Percentiles rank a stretch among this genome's conserved stretches.
phyloP scores from a whole-genome alignment of 495 filamentous ascomycete genomes.

The Penicillium cinerascens region DNA sequence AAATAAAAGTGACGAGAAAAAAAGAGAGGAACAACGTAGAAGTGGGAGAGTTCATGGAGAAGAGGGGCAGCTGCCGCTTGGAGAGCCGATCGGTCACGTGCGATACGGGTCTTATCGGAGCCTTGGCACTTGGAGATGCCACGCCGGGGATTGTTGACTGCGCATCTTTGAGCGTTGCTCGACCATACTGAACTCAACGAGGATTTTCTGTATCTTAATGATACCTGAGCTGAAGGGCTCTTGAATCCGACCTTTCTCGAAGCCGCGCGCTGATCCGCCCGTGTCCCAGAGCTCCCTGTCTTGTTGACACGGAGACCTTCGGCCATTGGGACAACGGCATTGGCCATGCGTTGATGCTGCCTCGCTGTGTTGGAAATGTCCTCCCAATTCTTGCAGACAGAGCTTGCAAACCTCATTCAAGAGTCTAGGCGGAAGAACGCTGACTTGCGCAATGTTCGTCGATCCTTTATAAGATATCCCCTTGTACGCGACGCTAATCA shows the following conservation, averaged over 20 bases:
- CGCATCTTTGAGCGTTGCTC: neutral
- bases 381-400: slow-evolving; percentile 81
- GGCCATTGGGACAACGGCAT: slow-evolving; percentile 15
- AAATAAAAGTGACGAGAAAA: slow-evolving; percentile 1
- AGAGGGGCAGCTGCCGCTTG: slow-evolving; percentile 21
- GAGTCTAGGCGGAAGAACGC: slow-evolving; percentile 92
- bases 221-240: neutral
- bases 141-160: slow-evolving; percentile 28
- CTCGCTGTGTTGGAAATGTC: slow-evolving; percentile 63
- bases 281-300: slow-evolving; percentile 7
- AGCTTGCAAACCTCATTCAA: slow-evolving; percentile 89
- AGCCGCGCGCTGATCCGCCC: neutral
- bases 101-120: slow-evolving; percentile 26
- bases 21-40: neutral
- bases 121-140: slow-evolving; percentile 41
- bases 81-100: slow-evolving; percentile 29
- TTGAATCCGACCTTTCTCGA: neutral
- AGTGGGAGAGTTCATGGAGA: slow-evolving; percentile 11
- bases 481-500: slow-evolving; percentile 17
- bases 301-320: slow-evolving; percentile 16
- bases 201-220: neutral
- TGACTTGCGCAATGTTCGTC: slow-evolving; percentile 75
- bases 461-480: slow-evolving; percentile 3
- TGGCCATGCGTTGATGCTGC: slow-evolving; percentile 36
- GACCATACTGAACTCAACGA: neutral